Percentiles rank a stretch among this genome's conserved stretches.
Conservation (phyloP, 192 early-diverging fungal species). For the Martensiomyces pterosporus region DNA sequence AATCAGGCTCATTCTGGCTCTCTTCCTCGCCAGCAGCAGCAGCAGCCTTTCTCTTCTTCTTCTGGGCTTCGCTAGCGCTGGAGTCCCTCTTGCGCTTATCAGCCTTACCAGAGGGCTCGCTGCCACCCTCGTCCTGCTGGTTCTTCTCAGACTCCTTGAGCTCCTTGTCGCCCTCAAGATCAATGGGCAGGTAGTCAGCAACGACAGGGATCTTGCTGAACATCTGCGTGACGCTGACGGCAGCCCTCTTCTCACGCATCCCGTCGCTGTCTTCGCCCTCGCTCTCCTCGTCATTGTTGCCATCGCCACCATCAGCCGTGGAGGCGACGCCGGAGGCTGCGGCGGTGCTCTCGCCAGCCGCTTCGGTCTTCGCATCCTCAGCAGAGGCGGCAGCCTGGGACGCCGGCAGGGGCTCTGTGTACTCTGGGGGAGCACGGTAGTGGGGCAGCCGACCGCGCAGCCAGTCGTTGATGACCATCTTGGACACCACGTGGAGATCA, state of each 20-base stretch:
- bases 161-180: conserved; percentile 65
- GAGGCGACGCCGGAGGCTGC: too few species aligned
- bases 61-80: too few species aligned
- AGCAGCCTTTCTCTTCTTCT: conserved; percentile 43
- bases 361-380: conserved; percentile 7
- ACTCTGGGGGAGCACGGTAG: conserved; percentile 78
- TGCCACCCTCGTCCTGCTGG: conserved; percentile 49
- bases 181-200: conserved; percentile 78
- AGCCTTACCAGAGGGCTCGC: conserved; percentile 29
- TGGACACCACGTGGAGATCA: conserved; percentile 84
- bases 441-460: conserved; percentile 95
- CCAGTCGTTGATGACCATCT: conserved; percentile 99
- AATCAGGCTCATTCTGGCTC: conserved; percentile 58
- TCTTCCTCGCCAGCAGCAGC: conserved; percentile 32
- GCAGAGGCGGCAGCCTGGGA: not conserved
- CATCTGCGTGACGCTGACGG: conserved; percentile 73
- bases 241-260: conserved; percentile 11
- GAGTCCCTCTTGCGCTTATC: conserved; percentile 28
- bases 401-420: conserved; percentile 19
- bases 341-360: conserved; percentile 3
- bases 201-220: conserved; percentile 90
- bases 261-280: conserved; percentile 9
- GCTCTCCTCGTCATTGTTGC: conserved; percentile 23
- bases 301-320: too few species aligned
- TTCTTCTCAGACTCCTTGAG: conserved; percentile 55